Evolutionary conservation across 805 yeast species (phyloP), one percentile per base, ranked within the genome.

Genomic region (Zygoascus biomembranicola): DNA sequence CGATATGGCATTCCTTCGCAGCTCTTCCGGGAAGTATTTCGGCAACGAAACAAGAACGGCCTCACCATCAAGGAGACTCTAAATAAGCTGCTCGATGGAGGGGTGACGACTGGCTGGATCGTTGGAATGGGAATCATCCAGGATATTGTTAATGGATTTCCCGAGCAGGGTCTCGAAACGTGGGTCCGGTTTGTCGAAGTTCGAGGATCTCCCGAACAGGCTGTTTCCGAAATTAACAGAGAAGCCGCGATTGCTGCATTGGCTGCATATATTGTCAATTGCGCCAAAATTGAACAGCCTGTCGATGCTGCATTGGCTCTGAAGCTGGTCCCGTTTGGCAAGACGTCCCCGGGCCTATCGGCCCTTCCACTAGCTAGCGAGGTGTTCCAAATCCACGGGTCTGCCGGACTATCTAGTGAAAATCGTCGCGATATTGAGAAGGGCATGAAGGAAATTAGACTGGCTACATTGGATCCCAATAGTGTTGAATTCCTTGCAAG

Each of bases 121-220:
- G 57, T 62, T 37, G 57, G 65, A 2, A 49, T 58, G 20, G 54
- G 61, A 5, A 61, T 63, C 26, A 52, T 63, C 52, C 32, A 55
- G 31, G 62, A 63, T 26, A 47, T 67, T 13, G 50, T 57, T 35
- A 49, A 52, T 1, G 66, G 64, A 26, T 28, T 51, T 37, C 59
- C 63, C 9, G 61, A 60, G n/a, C 45, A 51, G 42, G 70, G 64
- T 14, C 51, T 66, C 10, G 68, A 67, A 45, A 54, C 61, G 16
- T 67, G 71, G 71, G 66, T 67, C 31, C 61, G 61, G 19, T 60
- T 65, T 45, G 59, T 65, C n/a, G 70, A 67, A 55, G 53, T 59
- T 2, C 55, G 65, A 18, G 61, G 63, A 8, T 31, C 43, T 31
- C 47, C 55, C 19, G 51, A 37, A 3, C 45, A 53, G 13, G 59